Evolutionary conservation across 2,329 filamentous ascomycete species (phyloP).

Genomic region (Apiospora pterosperma): DNA sequence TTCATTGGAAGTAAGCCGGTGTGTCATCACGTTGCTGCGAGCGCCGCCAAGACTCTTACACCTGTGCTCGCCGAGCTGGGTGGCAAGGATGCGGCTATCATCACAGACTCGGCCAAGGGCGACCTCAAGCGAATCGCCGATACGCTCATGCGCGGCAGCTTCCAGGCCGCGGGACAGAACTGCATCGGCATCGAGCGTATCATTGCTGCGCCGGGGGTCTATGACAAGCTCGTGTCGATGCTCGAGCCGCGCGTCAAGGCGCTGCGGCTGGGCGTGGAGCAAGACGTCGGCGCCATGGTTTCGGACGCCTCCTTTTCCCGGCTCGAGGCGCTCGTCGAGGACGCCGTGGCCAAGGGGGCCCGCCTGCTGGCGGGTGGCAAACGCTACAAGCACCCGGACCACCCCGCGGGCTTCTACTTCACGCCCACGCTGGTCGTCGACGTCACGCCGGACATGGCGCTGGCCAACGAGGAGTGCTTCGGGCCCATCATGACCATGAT

Average conservation of each 20-base stretch:
- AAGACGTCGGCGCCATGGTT: constrained; percentile 88
- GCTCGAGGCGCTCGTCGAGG: constrained; percentile 72
- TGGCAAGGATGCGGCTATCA: constrained; percentile 88
- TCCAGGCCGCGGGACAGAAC: constrained; percentile 95
- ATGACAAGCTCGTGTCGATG: constrained; percentile 66
- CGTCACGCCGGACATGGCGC: constrained; percentile 79
- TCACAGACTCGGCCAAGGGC: constrained; percentile 71
- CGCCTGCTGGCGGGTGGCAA: constrained; percentile 77
- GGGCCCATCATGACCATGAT: constrained; percentile 87
- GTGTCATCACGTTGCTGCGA: constrained; percentile 82
- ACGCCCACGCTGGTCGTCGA: constrained; percentile 85
- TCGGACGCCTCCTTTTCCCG: constrained; percentile 72
- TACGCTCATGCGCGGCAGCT: constrained; percentile 85
- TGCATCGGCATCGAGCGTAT: constrained; percentile 96
- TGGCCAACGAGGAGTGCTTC: constrained; percentile 90
- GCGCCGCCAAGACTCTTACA: constrained; percentile 80
- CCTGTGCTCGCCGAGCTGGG: constrained; percentile 89
- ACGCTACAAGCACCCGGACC: constrained; percentile 65
- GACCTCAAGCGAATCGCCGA: constrained; percentile 72
- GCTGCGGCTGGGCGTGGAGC: constrained; percentile 71
- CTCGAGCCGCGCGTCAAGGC: constrained; percentile 71
- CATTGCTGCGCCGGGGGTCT: constrained; percentile 73
- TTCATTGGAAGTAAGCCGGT: constrained; percentile 92
- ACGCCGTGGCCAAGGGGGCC: constrained; percentile 77
- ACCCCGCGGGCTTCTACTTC: constrained; percentile 87